Evolutionary conservation across 768 basidiomycete species (phyloP), one percentile per base, ranked within the genome.

Genomic region (Sporobolomyces pararoseus): DNA sequence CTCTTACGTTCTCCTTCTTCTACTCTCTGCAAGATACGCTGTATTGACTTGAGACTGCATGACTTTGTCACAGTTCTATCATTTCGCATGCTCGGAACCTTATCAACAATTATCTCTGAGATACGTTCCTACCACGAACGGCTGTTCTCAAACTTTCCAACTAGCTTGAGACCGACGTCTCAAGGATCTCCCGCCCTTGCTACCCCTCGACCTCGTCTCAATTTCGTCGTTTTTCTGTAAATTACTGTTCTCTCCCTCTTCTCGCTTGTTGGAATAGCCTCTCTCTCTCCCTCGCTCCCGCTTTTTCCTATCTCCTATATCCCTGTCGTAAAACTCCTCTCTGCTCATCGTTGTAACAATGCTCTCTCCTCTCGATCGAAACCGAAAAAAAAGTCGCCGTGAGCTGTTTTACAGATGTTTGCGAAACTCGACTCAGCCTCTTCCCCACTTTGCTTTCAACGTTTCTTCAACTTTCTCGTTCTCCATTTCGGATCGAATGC

Each of bases 121-220:
- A 44, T 61, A 70, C 32, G 65, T 65, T 31, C 89, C 89, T 7
- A 86, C 86, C 32, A 90, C 91, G 89, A 88, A 85, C 72, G 90
- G 92, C 44, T 94, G 90, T 81, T 95, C 94, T 80, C 94, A 90
- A 81, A 13, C 29, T 5, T 70, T 65, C 31, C 9, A 35, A 6
- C 65, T 70, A 25, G 3, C 7, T 27, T 59, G 58, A 59, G 23
- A 3, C 51, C 39, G 39, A 10, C 39, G 39, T 42, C 39, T 42
- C 10, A 42, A 13, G 46, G 21, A 47, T 47, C 46, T 23, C 46
- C 39, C 10, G 17, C 17, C 39, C 9, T 42, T 17, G 17, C 39
- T 42, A 42, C 39, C 39, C 9, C 39, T 42, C 39, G 39, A 42
- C 39, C 39, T n/a, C 39, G 39, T 42, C 17, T 42, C 39, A n/a